Base-by-base conservation (phyloP, 2,329 filamentous ascomycete genomes). In the Talaromyces sp. region DNA sequence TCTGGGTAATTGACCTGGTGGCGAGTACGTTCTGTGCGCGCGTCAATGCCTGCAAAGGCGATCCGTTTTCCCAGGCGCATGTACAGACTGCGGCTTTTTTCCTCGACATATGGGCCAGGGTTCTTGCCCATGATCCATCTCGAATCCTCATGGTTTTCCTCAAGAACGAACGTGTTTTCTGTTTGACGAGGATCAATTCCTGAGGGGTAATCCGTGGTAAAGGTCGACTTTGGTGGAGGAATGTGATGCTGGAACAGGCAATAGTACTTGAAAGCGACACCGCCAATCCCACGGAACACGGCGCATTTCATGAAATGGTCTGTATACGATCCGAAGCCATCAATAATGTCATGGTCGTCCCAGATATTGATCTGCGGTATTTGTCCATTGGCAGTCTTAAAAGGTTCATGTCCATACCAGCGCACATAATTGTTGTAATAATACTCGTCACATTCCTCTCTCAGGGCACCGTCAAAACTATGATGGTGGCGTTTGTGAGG, bases 1-100 rank as follows among this genome's bases (percentile, higher is more conserved):
- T 89, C 76, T 60, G 80, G 73, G 69, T 96, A 97, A 78, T 97
- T 97, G 76, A 98, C 87, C 76, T 96, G 92, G 70, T 96, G 91
- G 41, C 93, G 86, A 9, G 93, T 97, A 26, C 93, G 89, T 83
- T 88, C 83, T n/a, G 83, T 85, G 14, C 84, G 81, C 10, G 83
- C 82, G 72, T 86, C 82, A 68, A 84, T 77, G 72, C 86, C 84
- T 56, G 82, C 70, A 69, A 86, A 85, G 41, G 86, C 83, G 67
- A 90, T 87, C 10, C 89, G 82, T 63, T 82, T 83, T 46, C 86
- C 86, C 4, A 88, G 78, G 58, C 86, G 84, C 73, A 84, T 85
- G 74, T 86, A 88, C 63, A 88, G 76, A 69, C 75, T 86, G 55
- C 84, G 78, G 64, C 84, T 86, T 58, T 75, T 76, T 71, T 87